phyloP scores from a whole-genome alignment of 805 yeast species.

The Priceomyces carsonii region DNA sequence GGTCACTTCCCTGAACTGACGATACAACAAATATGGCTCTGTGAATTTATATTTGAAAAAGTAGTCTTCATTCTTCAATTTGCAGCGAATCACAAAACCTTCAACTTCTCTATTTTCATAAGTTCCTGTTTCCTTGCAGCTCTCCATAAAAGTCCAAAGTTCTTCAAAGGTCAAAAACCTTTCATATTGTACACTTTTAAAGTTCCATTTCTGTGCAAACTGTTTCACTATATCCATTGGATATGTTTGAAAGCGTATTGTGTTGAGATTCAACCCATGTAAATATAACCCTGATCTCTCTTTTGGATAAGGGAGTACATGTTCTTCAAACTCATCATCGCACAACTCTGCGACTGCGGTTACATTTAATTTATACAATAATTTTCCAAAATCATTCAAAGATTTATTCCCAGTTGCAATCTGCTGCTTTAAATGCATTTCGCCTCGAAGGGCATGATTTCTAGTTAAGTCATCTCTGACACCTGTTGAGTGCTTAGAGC shows the following conservation, averaged over 20 bases:
- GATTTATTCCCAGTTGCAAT: slow-evolving; percentile 42
- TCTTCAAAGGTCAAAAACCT: slow-evolving; percentile 35
- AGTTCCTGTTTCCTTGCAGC: slow-evolving; percentile 64
- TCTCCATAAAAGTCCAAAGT: slow-evolving; percentile 53
- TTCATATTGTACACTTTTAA: slow-evolving; percentile 56
- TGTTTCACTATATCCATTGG: slow-evolving; percentile 58
- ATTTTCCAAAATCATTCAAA: slow-evolving; percentile 53
- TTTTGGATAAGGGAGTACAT: slow-evolving; percentile 70
- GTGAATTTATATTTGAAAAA: slow-evolving; percentile 94
- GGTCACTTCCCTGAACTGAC: slow-evolving; percentile 89
- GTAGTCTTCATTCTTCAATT: slow-evolving; percentile 44
- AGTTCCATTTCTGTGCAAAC: slow-evolving; percentile 72
- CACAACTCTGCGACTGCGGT: slow-evolving; percentile 95
- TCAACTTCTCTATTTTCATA: slow-evolving; percentile 76
- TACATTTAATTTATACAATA: slow-evolving; percentile 49
- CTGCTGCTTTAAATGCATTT: slow-evolving; percentile 55
- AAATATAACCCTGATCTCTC: slow-evolving; percentile 79
- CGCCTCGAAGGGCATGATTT: slow-evolving; percentile 80
- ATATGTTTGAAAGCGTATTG: slow-evolving; percentile 60
- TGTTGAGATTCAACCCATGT: slow-evolving; percentile 83
- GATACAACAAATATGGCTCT: slow-evolving; percentile 88
- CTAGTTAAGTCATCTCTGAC: slow-evolving; percentile 48
- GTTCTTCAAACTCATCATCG: slow-evolving; percentile 93
- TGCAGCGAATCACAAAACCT: slow-evolving; percentile 88
- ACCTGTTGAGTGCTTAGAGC: slow-evolving; percentile 92